Conservation (phyloP, 805 yeast genomes). For the Ogataea minuta region DNA sequence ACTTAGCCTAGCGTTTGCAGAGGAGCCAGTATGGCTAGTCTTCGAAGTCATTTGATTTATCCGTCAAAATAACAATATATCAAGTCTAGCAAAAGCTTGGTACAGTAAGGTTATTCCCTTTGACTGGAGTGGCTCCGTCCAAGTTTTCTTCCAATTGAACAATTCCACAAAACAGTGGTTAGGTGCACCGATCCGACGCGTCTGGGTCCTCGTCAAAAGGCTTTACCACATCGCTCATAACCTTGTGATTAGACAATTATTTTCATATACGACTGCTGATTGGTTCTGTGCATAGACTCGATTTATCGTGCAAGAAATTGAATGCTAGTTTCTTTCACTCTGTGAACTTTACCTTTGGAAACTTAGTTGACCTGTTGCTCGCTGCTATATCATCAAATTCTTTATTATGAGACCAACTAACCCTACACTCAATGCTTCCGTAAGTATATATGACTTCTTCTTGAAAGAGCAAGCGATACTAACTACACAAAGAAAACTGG, state of each 20-base stretch:
- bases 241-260: background rate
- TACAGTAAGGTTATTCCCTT: no score
- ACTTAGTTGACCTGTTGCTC: background rate
- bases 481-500: constrained; percentile 8
- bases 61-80: background rate
- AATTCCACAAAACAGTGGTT: background rate
- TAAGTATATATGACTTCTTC: constrained; percentile 28
- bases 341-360: background rate
- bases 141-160: no score
- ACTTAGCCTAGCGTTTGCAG: constrained; percentile 1
- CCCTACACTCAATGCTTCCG: constrained; percentile 45
- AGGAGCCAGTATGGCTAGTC: constrained; percentile 1
- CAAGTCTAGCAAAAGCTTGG: background rate
- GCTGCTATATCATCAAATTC: background rate
- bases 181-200: constrained; percentile 8
- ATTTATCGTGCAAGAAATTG: constrained; percentile 2
- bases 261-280: constrained; percentile 6
- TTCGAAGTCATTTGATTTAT: constrained; percentile 4
- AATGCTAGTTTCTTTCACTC: background rate
- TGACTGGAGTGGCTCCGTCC: no score
- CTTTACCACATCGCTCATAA: constrained; percentile 5
- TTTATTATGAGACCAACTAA: constrained; percentile 48
- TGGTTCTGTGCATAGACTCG: constrained; percentile 3
- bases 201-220: background rate
- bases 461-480: background rate